Evolutionary conservation across 2,329 filamentous ascomycete species (phyloP).

Genomic region (Botrytis cinerea): DNA sequence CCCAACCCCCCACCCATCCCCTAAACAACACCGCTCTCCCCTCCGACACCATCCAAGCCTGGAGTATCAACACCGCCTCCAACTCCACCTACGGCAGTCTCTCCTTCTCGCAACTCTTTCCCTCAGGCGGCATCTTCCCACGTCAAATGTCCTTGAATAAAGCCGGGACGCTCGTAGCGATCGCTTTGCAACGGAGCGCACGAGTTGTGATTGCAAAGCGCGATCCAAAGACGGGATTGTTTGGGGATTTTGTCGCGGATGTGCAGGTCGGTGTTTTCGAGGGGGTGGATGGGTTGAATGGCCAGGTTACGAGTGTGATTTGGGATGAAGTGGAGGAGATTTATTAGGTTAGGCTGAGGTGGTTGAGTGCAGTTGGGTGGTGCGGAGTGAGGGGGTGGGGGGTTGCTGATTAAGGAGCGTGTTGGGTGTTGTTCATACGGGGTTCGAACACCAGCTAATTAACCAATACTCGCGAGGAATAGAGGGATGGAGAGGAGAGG

Average conservation of each 20-base stretch:
- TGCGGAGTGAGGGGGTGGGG: neutral
- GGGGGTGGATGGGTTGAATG: constrained; percentile 23
- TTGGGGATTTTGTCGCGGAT: constrained; percentile 41
- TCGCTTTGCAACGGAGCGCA: constrained; percentile 47
- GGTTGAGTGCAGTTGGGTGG: neutral
- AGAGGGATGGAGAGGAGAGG: neutral
- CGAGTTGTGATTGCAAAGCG: constrained; percentile 47
- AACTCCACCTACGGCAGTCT: constrained; percentile 48
- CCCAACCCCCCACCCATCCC: constrained; percentile 46
- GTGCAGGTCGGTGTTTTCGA: constrained; percentile 16
- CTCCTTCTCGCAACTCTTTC: constrained; percentile 46
- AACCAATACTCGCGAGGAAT: neutral
- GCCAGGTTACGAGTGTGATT: constrained; percentile 38
- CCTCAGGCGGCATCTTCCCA: constrained; percentile 49
- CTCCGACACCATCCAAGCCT: constrained; percentile 67
- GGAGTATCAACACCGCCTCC: constrained; percentile 53
- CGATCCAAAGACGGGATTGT: constrained; percentile 46
- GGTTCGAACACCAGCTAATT: neutral
- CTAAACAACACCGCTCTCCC: constrained; percentile 48
- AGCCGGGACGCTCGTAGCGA: constrained; percentile 48
- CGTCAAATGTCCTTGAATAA: constrained; percentile 52
- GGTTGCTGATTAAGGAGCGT: neutral
- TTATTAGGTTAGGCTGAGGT: neutral
- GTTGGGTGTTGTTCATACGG: neutral
- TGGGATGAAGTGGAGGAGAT: constrained; percentile 34